A percentile compares a stretch with the other conserved stretches of the same genome.
Evolutionary conservation across 2,329 filamentous ascomycete species (phyloP).

Genomic region (Shiraia bambusicola): DNA sequence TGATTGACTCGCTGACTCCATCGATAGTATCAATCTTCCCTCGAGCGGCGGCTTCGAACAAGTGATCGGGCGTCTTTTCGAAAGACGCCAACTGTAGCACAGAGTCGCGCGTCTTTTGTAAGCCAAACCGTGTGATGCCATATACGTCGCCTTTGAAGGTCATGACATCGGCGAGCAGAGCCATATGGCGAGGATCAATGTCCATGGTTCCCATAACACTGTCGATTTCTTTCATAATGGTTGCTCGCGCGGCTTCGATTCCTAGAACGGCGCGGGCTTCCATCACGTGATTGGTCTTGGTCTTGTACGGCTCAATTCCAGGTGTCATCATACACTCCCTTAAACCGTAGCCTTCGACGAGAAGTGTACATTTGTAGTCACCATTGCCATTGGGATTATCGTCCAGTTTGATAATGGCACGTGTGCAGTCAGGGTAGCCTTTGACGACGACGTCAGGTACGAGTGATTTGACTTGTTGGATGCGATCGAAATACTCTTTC

Average conservation of each 20-base stretch:
- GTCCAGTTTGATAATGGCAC: conserved; percentile 85
- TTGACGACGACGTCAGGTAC: conserved; percentile 84
- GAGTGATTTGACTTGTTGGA: conserved; percentile 81
- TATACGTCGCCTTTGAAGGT: conserved; percentile 97
- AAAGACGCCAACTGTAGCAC: conserved; percentile 94
- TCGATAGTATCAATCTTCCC: conserved; percentile 93
- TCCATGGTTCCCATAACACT: conserved; percentile 91
- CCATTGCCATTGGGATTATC: conserved; percentile 69
- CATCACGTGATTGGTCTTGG: conserved; percentile 83
- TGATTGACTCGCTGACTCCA: conserved; percentile 94
- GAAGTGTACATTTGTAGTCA: conserved; percentile 55
- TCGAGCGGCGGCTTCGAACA: conserved; percentile 89
- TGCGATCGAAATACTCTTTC: conserved; percentile 70
- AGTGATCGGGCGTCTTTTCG: conserved; percentile 95
- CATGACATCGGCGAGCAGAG: conserved; percentile 96
- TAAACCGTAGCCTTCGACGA: conserved; percentile 93
- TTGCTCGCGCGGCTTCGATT: conserved; percentile 88
- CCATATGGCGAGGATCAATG: conserved; percentile 97
- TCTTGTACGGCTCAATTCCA: conserved; percentile 77
- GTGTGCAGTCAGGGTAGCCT: conserved; percentile 80
- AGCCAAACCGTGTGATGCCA: conserved; percentile 92
- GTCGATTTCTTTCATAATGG: conserved; percentile 85
- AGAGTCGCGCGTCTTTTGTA: conserved; percentile 93
- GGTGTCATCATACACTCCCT: conserved; percentile 89
- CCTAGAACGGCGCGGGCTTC: conserved; percentile 85